Evolutionary conservation across 1,139 yeast genomes (phyloP).

Genomic region (Candida smagusa): DNA sequence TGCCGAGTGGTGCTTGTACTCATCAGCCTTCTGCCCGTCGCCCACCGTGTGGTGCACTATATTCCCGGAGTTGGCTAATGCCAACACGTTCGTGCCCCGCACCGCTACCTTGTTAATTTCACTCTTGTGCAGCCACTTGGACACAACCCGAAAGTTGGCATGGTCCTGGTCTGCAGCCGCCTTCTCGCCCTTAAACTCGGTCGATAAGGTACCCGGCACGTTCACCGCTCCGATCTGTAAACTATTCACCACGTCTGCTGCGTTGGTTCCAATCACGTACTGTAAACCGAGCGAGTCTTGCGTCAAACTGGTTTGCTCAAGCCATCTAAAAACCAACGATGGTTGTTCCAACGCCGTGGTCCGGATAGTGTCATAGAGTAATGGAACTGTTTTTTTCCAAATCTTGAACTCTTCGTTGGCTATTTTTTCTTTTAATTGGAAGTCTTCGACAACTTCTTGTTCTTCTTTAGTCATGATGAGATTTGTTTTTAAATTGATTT

Average conservation of each 20-base stretch:
- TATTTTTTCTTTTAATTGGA: conserved; percentile 49
- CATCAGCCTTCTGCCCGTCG: conserved; percentile 22
- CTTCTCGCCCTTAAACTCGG: conserved; percentile 19
- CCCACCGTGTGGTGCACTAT: conserved; percentile 32
- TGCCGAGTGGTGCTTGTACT: conserved; percentile 56
- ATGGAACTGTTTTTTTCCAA: conserved; percentile 95
- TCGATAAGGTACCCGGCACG: conserved; percentile 46
- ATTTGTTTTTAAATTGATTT: too few relatives aligned
- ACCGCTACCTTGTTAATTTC: conserved; percentile 49
- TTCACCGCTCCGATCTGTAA: conserved; percentile 45
- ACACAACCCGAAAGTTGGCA: conserved; percentile 32
- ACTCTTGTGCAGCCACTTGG: conserved; percentile 52
- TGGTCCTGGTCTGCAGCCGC: conserved; percentile 7
- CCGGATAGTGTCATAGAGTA: conserved; percentile 75
- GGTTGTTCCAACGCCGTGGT: conserved; percentile 69
- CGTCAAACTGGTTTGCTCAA: conserved; percentile 37
- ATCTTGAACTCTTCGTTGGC: conserved; percentile 76
- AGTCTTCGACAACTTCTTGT: conserved; percentile 37
- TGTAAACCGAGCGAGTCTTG: conserved; percentile 35
- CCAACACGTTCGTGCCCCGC: conserved; percentile 36
- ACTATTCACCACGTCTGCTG: conserved; percentile 34
- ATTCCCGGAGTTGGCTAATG: conserved; percentile 51
- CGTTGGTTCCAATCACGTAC: conserved; percentile 50
- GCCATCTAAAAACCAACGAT: conserved; percentile 48
- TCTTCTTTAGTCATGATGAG: conserved; percentile 21